These are phyloP conservation scores for Yamagishiella unicocca DNA, from an alignment of 139 green algal species.

Conservation along the genomic window DNA sequence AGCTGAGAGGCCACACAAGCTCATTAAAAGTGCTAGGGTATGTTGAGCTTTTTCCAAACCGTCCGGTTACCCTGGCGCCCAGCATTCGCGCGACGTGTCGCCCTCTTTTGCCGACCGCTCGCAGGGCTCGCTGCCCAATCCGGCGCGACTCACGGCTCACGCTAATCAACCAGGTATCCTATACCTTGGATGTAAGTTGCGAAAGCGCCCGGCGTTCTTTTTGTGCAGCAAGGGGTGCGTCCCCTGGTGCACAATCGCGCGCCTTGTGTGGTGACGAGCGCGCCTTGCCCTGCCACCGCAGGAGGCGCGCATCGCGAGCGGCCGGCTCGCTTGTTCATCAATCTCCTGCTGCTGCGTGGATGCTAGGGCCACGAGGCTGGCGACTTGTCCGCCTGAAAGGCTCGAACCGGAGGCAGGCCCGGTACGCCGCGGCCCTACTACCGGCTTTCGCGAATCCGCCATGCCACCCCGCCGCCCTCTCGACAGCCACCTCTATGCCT, in stretches of 20 bases:
- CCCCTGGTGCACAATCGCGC: no score
- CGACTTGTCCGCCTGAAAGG: neutral
- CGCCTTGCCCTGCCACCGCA: neutral
- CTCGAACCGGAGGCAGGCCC: neutral
- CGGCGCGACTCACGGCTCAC: neutral
- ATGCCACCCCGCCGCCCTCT: no score
- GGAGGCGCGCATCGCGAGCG: constrained; percentile 10
- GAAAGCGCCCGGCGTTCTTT: no score
- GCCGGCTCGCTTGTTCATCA: neutral
- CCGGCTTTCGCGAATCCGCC: no score
- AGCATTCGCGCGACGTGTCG: constrained; percentile 7
- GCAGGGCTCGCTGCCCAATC: constrained; percentile 13
- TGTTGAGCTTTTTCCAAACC: neutral
- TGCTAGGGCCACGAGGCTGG: no score
- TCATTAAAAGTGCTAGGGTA: neutral
- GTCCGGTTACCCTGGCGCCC: neutral
- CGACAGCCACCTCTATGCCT: no score
- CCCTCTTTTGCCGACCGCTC: neutral
- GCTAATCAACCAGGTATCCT: neutral
- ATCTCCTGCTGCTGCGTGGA: neutral
- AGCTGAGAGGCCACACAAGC: constrained; percentile 21
- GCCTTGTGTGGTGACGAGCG: neutral
- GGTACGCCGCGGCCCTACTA: no score
- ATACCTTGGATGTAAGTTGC: neutral
- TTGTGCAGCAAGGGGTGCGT: no score